Conservation (phyloP, 768 basidiomycete species). For the Podaxis sp. region DNA sequence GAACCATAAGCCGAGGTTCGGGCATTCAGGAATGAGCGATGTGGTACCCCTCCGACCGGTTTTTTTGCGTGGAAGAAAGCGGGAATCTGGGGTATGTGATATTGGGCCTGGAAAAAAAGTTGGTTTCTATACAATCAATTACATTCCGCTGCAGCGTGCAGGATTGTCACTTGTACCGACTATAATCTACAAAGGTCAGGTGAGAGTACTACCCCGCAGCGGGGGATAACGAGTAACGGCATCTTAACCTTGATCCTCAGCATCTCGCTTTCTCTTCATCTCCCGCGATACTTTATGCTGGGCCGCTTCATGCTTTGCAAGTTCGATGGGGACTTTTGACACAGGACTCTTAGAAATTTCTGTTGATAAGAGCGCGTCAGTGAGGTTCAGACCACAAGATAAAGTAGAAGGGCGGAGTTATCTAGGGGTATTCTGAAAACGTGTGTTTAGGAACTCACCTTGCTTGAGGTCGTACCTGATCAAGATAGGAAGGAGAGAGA, state of each 20-base stretch:
- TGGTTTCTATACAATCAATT: background rate
- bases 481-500: conserved; percentile 17
- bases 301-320: conserved; percentile 90
- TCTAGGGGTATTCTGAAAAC: background rate
- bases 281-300: conserved; percentile 89
- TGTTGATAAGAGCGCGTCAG: conserved; percentile 25
- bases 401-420: background rate
- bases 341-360: conserved; percentile 95
- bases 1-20: background rate
- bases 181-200: background rate
- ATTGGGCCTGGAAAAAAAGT: background rate
- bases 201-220: background rate
- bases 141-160: background rate
- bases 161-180: background rate
- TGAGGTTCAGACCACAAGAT: background rate
- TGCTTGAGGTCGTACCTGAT: conserved; percentile 93
- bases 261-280: conserved; percentile 93
- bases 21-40: background rate
- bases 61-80: background rate
- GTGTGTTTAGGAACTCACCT: conserved; percentile 46
- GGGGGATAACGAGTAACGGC: background rate
- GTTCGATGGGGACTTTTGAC: conserved; percentile 83
- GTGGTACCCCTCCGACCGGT: background rate
- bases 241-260: conserved; percentile 65
- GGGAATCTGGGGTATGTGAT: background rate